Base-by-base conservation (phyloP, 2,329 filamentous ascomycete species). In the Ilyonectria destructans region DNA sequence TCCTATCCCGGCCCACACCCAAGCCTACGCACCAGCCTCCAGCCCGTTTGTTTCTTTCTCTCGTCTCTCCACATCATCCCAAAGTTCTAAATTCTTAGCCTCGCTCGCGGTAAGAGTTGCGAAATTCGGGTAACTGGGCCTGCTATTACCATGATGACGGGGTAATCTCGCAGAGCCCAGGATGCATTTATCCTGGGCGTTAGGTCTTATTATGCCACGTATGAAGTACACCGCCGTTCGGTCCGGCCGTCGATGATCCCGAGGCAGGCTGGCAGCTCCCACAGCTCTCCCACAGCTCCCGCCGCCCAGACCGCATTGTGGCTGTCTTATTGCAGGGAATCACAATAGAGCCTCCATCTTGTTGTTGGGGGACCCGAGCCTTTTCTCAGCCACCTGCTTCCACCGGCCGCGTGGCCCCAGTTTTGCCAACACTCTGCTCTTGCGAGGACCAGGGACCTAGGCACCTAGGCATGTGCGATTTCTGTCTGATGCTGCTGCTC, bases 1-100 rank as follows among this genome's bases (percentile, higher is more conserved):
- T 43, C 40, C 7, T 31, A 31, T 43, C 55, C 49, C 49, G 19
- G 54, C 21, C 55, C n/a, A 17, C 23, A 55, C 29, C 52, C 45
- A 31, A 46, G 51, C 26, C 31, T 56, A 46, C 12, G 26, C 19
- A 21, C 45, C 46, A 54, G 31, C 51, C 56, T 48, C 26, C 48
- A 54, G 45, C 21, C 58, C 46, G 49, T 54, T 57, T 67, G 58
- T 67, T 66, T 66, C 29, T 62, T 58, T 12, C 31, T 12, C 31
- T 33, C 31, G n/a, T 54, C n/a, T n/a, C n/a, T 43, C 37, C 46
- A 54, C 29, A 43, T 19, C 23, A 23, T 29, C 58, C 58, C 51
- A 62, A 58, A 54, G 52, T 67, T 55, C 64, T 48, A 29, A 8
- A 26, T 49, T 37, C 23, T n/a, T 35, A 54, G n/a, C 6, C 17